Evolutionary conservation across 1,284 basidiomycete species (phyloP).

Genomic region (Fomes fomentarius): DNA sequence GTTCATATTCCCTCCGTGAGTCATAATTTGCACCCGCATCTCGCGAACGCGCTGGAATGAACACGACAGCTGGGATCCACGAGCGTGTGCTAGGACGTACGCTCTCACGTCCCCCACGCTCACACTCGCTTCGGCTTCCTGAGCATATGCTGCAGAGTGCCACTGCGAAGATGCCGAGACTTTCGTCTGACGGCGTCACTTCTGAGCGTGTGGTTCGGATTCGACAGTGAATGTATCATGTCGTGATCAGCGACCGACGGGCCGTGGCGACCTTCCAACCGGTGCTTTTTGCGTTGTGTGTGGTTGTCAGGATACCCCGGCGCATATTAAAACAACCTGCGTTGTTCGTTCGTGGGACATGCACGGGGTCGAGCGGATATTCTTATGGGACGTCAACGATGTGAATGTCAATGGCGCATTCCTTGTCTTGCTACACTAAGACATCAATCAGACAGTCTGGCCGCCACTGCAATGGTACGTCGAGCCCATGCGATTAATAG

Average conservation of each 20-base stretch:
- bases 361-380: background rate
- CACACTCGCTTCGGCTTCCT: slow-evolving; percentile 18
- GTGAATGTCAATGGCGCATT: too few species aligned
- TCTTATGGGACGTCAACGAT: too few species aligned
- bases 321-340: background rate
- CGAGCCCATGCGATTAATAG: slow-evolving; percentile 9
- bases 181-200: slow-evolving; percentile 7
- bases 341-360: background rate
- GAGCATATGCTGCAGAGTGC: slow-evolving; percentile 25
- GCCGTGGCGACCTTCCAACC: background rate
- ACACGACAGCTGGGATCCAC: background rate
- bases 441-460: too few species aligned
- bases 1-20: background rate
- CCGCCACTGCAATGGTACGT: too few species aligned
- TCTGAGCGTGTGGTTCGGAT: slow-evolving; percentile 2
- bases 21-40: slow-evolving; percentile 3
- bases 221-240: background rate
- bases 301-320: background rate
- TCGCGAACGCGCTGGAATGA: background rate
- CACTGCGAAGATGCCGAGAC: slow-evolving; percentile 10
- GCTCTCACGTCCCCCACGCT: slow-evolving; percentile 22
- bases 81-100: background rate
- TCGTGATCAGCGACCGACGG: background rate
- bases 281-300: too few species aligned
- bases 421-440: too few species aligned